phyloP scores from a whole-genome alignment of 495 filamentous ascomycete species.

The Aeminium ludgeri region DNA sequence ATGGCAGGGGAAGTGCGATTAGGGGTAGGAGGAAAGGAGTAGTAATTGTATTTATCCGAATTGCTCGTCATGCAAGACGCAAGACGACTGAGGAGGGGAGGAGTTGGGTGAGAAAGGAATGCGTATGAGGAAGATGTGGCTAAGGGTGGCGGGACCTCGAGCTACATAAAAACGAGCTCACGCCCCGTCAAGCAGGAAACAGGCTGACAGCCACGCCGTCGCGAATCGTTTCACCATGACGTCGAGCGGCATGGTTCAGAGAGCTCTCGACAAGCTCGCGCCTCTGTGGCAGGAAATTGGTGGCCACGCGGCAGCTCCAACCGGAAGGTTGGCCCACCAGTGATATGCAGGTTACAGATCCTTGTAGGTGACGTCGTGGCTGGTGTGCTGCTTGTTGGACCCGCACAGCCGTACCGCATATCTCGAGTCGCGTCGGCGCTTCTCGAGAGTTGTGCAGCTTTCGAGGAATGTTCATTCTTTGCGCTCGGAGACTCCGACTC shows the following conservation, averaged over 20 bases:
- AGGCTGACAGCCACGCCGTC: neutral
- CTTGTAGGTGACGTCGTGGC: slow-evolving; percentile 1
- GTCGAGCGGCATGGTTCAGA: neutral
- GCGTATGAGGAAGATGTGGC: slow-evolving; percentile 10
- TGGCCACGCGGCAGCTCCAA: slow-evolving; percentile 4
- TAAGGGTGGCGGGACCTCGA: slow-evolving; percentile 1
- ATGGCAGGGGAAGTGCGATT: slow-evolving; percentile 26
- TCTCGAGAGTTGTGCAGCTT: too few species aligned
- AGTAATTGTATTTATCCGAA: slow-evolving; percentile 33
- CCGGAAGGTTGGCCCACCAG: slow-evolving; percentile 1
- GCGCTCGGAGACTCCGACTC: too few species aligned
- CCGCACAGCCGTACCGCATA: too few species aligned
- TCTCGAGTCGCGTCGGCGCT: too few species aligned
- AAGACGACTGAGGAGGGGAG: slow-evolving; percentile 2
- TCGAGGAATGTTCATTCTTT: too few species aligned
- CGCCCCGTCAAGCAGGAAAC: neutral
- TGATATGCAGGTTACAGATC: too few species aligned
- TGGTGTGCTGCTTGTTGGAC: neutral
- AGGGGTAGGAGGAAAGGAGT: slow-evolving; percentile 34
- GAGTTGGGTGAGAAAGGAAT: neutral
- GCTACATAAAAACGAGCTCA: slow-evolving; percentile 3
- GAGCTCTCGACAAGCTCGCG: slow-evolving; percentile 9
- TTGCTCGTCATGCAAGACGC: slow-evolving; percentile 30
- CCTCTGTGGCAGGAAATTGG: slow-evolving; percentile 11
- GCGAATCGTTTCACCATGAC: slow-evolving; percentile 7